Percentiles rank a stretch among this genome's conserved stretches.
Evolutionary conservation across 192 early-diverging fungal species (phyloP).

Genomic region (Coemansia sp.): DNA sequence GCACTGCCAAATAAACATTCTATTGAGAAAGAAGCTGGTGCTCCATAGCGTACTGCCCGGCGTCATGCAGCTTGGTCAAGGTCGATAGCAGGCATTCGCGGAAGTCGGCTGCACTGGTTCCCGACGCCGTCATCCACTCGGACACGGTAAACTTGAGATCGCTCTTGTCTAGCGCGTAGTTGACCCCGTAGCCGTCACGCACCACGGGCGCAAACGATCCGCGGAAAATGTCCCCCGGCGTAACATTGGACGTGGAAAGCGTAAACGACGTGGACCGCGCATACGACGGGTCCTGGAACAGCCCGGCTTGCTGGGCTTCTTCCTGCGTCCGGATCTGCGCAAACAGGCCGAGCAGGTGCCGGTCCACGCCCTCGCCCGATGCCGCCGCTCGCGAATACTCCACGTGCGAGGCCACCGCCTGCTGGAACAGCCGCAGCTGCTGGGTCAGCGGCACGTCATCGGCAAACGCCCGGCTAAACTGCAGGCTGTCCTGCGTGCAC

Average conservation of each 20-base stretch:
- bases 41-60: slow-evolving; percentile 20
- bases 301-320: slow-evolving; percentile 57
- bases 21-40: slow-evolving; percentile 2
- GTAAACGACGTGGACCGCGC: slow-evolving; percentile 73
- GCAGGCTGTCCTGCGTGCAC: slow-evolving; percentile 72
- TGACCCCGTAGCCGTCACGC: slow-evolving; percentile 83
- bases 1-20: slow-evolving; percentile 42
- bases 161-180: slow-evolving; percentile 69
- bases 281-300: slow-evolving; percentile 84
- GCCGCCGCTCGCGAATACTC: slow-evolving; percentile 75
- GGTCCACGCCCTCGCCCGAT: slow-evolving; percentile 82
- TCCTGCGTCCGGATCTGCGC: slow-evolving; percentile 63
- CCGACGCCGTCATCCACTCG: slow-evolving; percentile 51
- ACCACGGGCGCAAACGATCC: slow-evolving; percentile 86
- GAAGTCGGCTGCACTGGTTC: slow-evolving; percentile 58
- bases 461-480: slow-evolving; percentile 72
- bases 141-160: slow-evolving; percentile 72
- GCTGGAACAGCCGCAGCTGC: slow-evolving; percentile 59
- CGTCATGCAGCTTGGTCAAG: slow-evolving; percentile 51
- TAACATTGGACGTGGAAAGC: slow-evolving; percentile 80
- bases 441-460: slow-evolving; percentile 53
- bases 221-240: slow-evolving; percentile 66
- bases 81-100: slow-evolving; percentile 58
- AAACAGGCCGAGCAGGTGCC: slow-evolving; percentile 85
- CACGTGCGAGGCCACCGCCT: slow-evolving; percentile 66